Percentiles rank a stretch among this genome's conserved stretches.
Conservation (phyloP, 1,139 yeast species). For the Kodamaea suecica region DNA sequence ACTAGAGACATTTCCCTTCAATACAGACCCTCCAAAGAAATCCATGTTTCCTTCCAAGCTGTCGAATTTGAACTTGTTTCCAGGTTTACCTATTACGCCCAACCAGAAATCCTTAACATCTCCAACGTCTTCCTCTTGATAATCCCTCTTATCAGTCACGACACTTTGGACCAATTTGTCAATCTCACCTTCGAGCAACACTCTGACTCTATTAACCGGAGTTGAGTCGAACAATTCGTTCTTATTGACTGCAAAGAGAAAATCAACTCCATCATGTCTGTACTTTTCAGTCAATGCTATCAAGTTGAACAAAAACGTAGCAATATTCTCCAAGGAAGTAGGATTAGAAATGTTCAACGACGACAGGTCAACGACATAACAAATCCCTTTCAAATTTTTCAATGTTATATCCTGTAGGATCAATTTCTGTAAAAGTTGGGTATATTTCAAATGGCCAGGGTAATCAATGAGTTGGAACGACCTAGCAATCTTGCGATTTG, state of each 20-base stretch:
- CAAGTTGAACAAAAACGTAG: conserved; percentile 54
- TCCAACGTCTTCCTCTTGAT: conserved; percentile 13
- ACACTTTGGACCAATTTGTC: conserved; percentile 48
- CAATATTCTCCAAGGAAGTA: conserved; percentile 44
- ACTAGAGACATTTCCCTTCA: conserved; percentile 46
- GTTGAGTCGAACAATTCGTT: conserved; percentile 79
- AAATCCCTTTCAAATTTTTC: conserved; percentile 55
- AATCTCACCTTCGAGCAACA: conserved; percentile 62
- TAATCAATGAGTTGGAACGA: conserved; percentile 61
- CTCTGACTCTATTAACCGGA: conserved; percentile 59
- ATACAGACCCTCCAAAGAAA: conserved; percentile 68
- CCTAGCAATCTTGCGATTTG: conserved; percentile 31
- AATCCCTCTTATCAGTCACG: conserved; percentile 18
- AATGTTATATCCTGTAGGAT: conserved; percentile 45
- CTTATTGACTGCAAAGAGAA: conserved; percentile 77
- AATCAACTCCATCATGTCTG: conserved; percentile 60
- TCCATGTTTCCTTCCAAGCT: conserved; percentile 72
- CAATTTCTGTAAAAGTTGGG: conserved; percentile 43
- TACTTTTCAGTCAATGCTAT: conserved; percentile 55
- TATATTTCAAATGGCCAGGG: conserved; percentile 83
- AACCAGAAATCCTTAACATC: conserved; percentile 39
- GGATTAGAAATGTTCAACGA: conserved; percentile 31
- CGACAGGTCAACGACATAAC: conserved; percentile 69
- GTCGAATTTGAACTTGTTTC: conserved; percentile 51
- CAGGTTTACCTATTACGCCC: conserved; percentile 43